Evolutionary conservation across 164 flowering plant genomes (phyloP).

Genomic region (Vitis cinerea): DNA sequence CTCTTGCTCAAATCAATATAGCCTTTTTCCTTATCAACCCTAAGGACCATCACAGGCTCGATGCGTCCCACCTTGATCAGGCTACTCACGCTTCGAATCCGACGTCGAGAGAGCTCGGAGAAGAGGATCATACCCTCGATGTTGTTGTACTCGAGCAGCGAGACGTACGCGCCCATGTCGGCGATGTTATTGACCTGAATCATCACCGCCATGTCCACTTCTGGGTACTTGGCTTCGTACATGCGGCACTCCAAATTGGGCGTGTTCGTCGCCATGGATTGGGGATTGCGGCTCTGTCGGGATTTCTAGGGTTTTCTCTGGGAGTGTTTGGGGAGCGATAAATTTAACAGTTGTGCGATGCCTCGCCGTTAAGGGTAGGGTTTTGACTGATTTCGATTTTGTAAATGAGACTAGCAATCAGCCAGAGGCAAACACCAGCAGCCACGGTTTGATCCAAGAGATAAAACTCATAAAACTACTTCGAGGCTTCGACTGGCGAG

Average conservation of each 20-base stretch:
- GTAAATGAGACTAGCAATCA: too few species aligned
- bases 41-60: constrained; percentile 93
- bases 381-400: background rate
- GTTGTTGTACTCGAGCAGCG: constrained; percentile 92
- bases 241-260: constrained; percentile 90
- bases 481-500: too few species aligned
- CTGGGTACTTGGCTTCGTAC: constrained; percentile 91
- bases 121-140: constrained; percentile 94
- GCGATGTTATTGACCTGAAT: constrained; percentile 93
- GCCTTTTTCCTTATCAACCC: constrained; percentile 90
- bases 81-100: constrained; percentile 86
- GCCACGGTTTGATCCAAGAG: too few species aligned
- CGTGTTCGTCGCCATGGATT: constrained; percentile 47
- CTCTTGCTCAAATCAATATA: constrained; percentile 90
- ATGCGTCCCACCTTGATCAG: constrained; percentile 85
- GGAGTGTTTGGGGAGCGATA: background rate
- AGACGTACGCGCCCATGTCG: constrained; percentile 92
- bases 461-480: too few species aligned
- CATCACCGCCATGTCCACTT: constrained; percentile 94
- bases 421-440: too few species aligned
- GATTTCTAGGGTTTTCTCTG: constrained; percentile 1
- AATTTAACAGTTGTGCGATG: background rate
- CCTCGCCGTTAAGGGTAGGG: background rate
- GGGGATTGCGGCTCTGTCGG: background rate
- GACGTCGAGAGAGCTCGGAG: constrained; percentile 94